Evolutionary conservation across 805 yeast species (phyloP).

Genomic region (Teunomyces lycoperdinae): DNA sequence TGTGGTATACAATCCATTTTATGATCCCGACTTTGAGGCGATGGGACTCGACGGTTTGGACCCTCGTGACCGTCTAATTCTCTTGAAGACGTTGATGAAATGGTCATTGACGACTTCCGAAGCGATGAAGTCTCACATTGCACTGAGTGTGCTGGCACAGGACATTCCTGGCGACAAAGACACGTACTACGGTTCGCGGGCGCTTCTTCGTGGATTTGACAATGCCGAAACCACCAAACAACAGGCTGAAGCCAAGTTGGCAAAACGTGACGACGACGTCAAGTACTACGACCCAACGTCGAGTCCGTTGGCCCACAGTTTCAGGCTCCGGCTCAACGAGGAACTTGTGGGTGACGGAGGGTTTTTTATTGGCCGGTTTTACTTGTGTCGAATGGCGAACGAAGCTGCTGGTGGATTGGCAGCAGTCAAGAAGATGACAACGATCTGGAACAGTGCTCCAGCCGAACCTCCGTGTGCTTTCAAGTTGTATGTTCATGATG

Average conservation of each 20-base stretch:
- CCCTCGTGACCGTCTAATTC: slow-evolving; percentile 34
- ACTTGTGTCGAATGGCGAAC: slow-evolving; percentile 35
- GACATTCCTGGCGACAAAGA: slow-evolving; percentile 40
- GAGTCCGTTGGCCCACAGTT: slow-evolving; percentile 32
- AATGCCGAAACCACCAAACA: slow-evolving; percentile 28
- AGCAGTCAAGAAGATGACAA: slow-evolving; percentile 33
- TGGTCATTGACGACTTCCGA: slow-evolving; percentile 38
- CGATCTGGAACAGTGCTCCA: slow-evolving; percentile 15
- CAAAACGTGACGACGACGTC: slow-evolving; percentile 23
- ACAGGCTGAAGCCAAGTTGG: slow-evolving; percentile 30
- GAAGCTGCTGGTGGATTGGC: slow-evolving; percentile 34
- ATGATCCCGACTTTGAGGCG: slow-evolving; percentile 25
- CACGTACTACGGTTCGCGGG: slow-evolving; percentile 33
- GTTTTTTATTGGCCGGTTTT: slow-evolving; percentile 38
- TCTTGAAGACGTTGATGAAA: slow-evolving; percentile 33
- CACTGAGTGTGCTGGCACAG: slow-evolving; percentile 23
- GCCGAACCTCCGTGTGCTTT: slow-evolving; percentile 24
- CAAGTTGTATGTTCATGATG: slow-evolving; percentile 42
- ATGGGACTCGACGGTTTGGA: slow-evolving; percentile 31
- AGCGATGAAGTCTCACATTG: slow-evolving; percentile 23
- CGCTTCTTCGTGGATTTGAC: slow-evolving; percentile 34
- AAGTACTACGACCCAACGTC: slow-evolving; percentile 39
- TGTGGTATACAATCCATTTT: slow-evolving; percentile 19
- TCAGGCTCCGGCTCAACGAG: slow-evolving; percentile 34
- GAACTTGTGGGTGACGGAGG: slow-evolving; percentile 40